Base-by-base conservation (phyloP, 2,329 filamentous ascomycete genomes). In the Elsinoe australis region DNA sequence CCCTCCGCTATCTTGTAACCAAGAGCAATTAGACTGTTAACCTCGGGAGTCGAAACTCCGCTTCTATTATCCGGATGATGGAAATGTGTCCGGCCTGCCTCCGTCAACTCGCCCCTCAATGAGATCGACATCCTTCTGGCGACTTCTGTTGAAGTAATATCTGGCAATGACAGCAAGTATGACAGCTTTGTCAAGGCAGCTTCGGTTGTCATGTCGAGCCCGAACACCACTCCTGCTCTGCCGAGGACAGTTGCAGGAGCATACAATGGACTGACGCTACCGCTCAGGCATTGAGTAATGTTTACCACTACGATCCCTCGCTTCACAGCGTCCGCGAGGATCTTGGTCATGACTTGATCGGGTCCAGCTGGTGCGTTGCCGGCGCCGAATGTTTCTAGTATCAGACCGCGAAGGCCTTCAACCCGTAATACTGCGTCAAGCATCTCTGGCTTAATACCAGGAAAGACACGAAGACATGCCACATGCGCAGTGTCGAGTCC, bases 391-490 rank as follows among this genome's bases (percentile, higher is more conserved):
- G 88, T 95, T 68, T 95, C 88, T 34, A 95, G 76, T 31, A 95
- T 81, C 42, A 95, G 73, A 1, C 89, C 89, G 41, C 81, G 79
- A 10, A 95, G 73, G 38, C 80, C 80, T n/a, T 86, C 80, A 24
- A 88, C 71, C 35, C 76, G 76, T 51, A 95, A 72, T 12, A 95
- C 87, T 1, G 85, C 83, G 61, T 92, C 87, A 24, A 95, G 76
- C 85, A 95, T 94, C 61, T 88, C 83, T n/a, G 88, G 85, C 64
- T 85, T 85, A 67, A 95, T 94, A 24, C 89, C 89, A 0, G 89
- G 89, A 65, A 95, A 95, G 54, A 95, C 84, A 50, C 88, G 83
- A 58, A 95, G 72, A 62, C 87, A 92, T 15, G 88, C 87, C 32
- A 95, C 88, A 63, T 94, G 85, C n/a, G 84, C 80, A 8, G 85